phyloP scores from a whole-genome alignment of 1,284 basidiomycete genomes.

The Ustilago bromivora region DNA sequence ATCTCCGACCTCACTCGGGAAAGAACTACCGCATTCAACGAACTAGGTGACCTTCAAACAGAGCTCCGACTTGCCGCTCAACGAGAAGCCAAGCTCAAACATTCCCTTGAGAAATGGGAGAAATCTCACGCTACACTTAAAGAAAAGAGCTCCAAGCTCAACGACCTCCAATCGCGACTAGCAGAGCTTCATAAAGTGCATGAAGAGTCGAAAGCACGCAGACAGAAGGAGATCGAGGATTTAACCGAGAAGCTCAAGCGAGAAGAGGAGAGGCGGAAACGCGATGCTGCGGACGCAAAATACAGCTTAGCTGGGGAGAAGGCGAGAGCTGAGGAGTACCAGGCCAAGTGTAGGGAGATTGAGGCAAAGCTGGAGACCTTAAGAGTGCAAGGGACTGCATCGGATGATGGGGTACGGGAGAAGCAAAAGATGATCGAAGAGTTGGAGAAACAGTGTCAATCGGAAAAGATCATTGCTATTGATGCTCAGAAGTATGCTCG shows the following conservation, averaged over 20 bases:
- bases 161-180: slow-evolving; percentile 29
- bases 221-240: slow-evolving; percentile 47
- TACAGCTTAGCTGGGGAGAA: slow-evolving; percentile 14
- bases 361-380: slow-evolving; percentile 21
- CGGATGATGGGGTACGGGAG: slow-evolving; percentile 18
- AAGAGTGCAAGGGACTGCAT: slow-evolving; percentile 15
- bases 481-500: slow-evolving; percentile 45
- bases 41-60: slow-evolving; percentile 48
- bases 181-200: slow-evolving; percentile 47
- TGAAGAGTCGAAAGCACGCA: slow-evolving; percentile 40
- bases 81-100: slow-evolving; percentile 48
- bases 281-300: slow-evolving; percentile 24
- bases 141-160: slow-evolving; percentile 40
- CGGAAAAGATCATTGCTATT: slow-evolving; percentile 39
- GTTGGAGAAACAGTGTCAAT: slow-evolving; percentile 31
- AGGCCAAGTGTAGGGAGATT: slow-evolving; percentile 9
- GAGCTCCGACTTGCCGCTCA: slow-evolving; percentile 47
- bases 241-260: slow-evolving; percentile 22
- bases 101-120: slow-evolving; percentile 43
- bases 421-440: slow-evolving; percentile 32
- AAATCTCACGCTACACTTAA: slow-evolving; percentile 43
- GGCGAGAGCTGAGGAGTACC: slow-evolving; percentile 12
- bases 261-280: slow-evolving; percentile 30
- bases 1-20: slow-evolving; percentile 40
- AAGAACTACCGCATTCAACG: slow-evolving; percentile 27